phyloP scores from a whole-genome alignment of 257 asterid genomes.

The Penstemon davidsonii region DNA sequence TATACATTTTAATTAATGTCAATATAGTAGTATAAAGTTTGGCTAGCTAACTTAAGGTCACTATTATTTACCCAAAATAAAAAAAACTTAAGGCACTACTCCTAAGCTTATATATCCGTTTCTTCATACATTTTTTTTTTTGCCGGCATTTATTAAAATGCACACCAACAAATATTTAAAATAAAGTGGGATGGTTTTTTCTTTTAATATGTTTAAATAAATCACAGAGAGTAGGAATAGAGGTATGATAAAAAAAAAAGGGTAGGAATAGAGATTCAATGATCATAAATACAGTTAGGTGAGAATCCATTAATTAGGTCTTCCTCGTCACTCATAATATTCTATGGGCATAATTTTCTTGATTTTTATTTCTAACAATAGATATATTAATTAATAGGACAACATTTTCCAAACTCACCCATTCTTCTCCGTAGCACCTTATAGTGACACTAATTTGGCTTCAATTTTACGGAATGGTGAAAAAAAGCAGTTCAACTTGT shows the following conservation, averaged over 20 bases:
- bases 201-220: not conserved
- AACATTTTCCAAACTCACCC: too few species aligned
- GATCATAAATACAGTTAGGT: constrained; percentile 28
- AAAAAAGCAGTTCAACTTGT: too few species aligned
- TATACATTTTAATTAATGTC: constrained; percentile 9
- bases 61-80: not conserved
- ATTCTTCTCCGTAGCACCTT: too few species aligned
- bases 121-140: too few species aligned
- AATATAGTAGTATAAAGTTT: too few species aligned
- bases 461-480: too few species aligned
- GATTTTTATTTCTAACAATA: not conserved
- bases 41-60: constrained; percentile 7
- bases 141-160: too few species aligned
- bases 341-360: not conserved
- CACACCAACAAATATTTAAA: too few species aligned
- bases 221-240: constrained; percentile 15
- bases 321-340: constrained; percentile 1
- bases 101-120: too few species aligned
- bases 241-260: constrained; percentile 1
- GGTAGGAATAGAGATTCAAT: constrained; percentile 9
- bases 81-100: too few species aligned
- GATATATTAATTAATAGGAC: not conserved
- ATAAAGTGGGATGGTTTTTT: too few species aligned
- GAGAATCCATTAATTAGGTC: not conserved
- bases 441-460: too few species aligned